Percentiles rank a stretch among this genome's conserved stretches.
Evolutionary conservation across 208 protist species (phyloP).

Genomic region (Trichomonas gallinae): DNA sequence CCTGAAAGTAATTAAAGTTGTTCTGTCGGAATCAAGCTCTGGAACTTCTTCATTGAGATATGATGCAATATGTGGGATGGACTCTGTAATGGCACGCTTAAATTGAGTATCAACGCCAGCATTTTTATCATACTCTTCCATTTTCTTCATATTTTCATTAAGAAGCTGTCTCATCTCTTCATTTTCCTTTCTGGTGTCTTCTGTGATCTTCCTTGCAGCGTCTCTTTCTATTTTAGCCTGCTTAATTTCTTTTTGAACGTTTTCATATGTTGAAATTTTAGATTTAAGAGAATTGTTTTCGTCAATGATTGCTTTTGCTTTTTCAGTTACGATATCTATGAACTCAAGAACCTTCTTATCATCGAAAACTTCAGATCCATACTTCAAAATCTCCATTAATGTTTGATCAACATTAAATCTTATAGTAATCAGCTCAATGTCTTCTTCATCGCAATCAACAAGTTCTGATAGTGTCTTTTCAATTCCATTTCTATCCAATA

Average conservation of each 20-base stretch:
- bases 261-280: not conserved
- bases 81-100: not conserved
- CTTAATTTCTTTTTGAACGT: not conserved
- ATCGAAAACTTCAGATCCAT: not conserved
- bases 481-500: not conserved
- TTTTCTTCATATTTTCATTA: not conserved
- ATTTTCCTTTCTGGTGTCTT: not conserved
- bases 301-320: not conserved
- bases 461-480: not conserved
- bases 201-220: not conserved
- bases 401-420: not conserved
- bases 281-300: not conserved
- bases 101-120: not conserved
- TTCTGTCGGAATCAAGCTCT: not conserved
- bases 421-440: not conserved
- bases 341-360: not conserved
- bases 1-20: not conserved
- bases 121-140: not conserved
- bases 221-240: not conserved
- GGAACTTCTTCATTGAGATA: not conserved
- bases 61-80: not conserved
- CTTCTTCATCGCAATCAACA: not conserved
- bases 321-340: not conserved
- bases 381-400: not conserved
- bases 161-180: not conserved